Conservation (phyloP, 108 stramenopile genomes). For the Nannochloropsis gaditana region DNA sequence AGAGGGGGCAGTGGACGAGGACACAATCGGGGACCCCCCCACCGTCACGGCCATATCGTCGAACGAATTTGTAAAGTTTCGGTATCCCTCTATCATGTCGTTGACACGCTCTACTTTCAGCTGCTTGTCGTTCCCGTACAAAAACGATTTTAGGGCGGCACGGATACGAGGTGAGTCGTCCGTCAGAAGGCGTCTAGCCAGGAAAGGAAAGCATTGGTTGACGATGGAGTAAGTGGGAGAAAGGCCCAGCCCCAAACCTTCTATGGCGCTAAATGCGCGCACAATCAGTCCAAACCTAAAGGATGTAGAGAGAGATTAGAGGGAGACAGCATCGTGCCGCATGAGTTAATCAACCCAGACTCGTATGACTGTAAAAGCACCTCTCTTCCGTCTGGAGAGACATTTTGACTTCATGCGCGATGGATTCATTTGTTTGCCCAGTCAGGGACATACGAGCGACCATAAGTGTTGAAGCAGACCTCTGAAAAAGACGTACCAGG, state of each 20-base stretch:
- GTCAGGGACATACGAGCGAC: no score
- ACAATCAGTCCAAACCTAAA: not conserved
- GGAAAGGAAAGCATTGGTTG: slow-evolving; percentile 86
- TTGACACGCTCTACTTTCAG: slow-evolving; percentile 35
- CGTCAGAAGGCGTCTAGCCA: slow-evolving; percentile 77
- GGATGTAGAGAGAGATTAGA: no score
- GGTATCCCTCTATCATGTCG: slow-evolving; percentile 45
- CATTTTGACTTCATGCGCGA: no score
- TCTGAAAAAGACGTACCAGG: slow-evolving; percentile 36
- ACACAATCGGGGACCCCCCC: not conserved
- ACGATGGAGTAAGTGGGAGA: slow-evolving; percentile 85
- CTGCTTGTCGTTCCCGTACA: slow-evolving; percentile 70
- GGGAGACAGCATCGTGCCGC: no score
- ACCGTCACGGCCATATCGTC: slow-evolving; percentile 27
- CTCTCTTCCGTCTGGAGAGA: no score
- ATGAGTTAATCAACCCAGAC: no score
- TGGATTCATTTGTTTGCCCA: no score
- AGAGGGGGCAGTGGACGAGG: not conserved
- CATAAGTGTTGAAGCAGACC: no score
- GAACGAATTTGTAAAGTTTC: slow-evolving; percentile 33
- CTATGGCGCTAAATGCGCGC: slow-evolving; percentile 47
- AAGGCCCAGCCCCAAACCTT: slow-evolving; percentile 85
- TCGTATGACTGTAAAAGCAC: no score
- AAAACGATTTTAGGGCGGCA: slow-evolving; percentile 75
- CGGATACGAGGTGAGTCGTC: slow-evolving; percentile 73